Conservation (phyloP, 345 rosid genomes). For the Boechera divaricarpa region DNA sequence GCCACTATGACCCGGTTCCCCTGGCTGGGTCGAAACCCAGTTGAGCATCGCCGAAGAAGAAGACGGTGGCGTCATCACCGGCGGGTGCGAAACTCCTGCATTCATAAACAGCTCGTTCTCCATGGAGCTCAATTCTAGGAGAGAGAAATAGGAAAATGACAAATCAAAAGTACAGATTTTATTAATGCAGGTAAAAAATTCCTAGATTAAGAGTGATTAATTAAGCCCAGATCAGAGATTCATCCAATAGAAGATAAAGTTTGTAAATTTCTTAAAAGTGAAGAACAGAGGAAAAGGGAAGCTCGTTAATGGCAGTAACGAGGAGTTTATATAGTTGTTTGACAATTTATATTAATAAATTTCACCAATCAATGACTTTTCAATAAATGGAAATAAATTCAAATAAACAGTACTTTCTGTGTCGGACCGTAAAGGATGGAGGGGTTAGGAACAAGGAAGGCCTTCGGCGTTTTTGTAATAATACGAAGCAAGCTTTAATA, state of each 20-base stretch:
- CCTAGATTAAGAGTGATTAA: neutral
- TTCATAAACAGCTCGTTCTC: conserved; percentile 54
- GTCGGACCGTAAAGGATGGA: no score
- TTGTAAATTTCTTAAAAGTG: conserved; percentile 28
- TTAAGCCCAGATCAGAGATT: conserved; percentile 22
- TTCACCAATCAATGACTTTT: conserved; percentile 42
- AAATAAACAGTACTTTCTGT: no score
- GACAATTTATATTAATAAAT: conserved; percentile 37
- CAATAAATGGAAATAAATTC: neutral
- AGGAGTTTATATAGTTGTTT: conserved; percentile 41
- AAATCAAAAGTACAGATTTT: neutral
- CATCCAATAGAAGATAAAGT: conserved; percentile 22
- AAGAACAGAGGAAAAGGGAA: conserved; percentile 32
- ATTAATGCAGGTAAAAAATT: neutral
- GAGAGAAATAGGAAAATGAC: neutral
- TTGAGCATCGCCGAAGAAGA: conserved; percentile 42
- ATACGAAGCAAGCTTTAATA: neutral
- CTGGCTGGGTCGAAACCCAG: conserved; percentile 45
- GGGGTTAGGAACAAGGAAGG: conserved; percentile 4
- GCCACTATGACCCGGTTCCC: conserved; percentile 34
- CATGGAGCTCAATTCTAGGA: conserved; percentile 39
- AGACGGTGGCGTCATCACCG: conserved; percentile 41
- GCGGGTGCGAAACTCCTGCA: conserved; percentile 42
- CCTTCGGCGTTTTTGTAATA: conserved; percentile 46
- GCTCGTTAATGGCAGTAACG: conserved; percentile 41